Base-by-base conservation (phyloP, 441 rosid species). In the Pelargonium myrrhifolium region DNA sequence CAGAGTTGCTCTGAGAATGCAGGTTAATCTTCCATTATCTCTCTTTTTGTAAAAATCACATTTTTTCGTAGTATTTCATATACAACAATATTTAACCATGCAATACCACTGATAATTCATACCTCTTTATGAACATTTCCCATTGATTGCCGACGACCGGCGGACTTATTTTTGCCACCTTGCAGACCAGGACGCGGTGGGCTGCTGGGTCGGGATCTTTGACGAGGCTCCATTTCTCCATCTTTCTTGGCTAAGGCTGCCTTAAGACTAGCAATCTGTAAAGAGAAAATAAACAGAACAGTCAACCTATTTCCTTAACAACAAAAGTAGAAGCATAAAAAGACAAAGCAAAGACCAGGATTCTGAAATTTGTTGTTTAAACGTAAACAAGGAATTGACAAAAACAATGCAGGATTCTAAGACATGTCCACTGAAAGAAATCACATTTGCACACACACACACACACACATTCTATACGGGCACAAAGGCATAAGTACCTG, bases 201-300 rank as follows among this genome's bases (percentile, higher is more conserved):
- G 78, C 77, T 84, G 37, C 37, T 39, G 18, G 82, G 69, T 64
- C 53, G 49, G 64, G 82, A 12, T 64, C 4, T 59, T 67, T 75
- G 79, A 73, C 43, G 71, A 37, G 73, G 76, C 75, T 80, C 75
- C 3, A 77, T 73, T 65, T 76, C 83, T 71, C 66, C 79, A 9
- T 80, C 89, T 80, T 78, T 88, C 72, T 77, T 78, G 21, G 81
- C 84, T 65, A 82, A 66, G 71, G 88, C 88, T 69, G 85, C 77
- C 79, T 83, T 86, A 59, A 84, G 87, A 75, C 68, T 78, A 62
- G 82, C 84, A 62, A 86, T 83, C 92, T 87, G 79, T 39, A 75
- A 68, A 65, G 31, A 74, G 60, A 68, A 35, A 35, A 37, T 24
- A 22, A 17, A 39, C 0, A 20, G 0, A 58, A 56, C 24, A 65